Percentiles rank a stretch among this genome's conserved stretches.
Conservation (phyloP, 1,284 basidiomycete genomes). For the Omphalotus olearius region DNA sequence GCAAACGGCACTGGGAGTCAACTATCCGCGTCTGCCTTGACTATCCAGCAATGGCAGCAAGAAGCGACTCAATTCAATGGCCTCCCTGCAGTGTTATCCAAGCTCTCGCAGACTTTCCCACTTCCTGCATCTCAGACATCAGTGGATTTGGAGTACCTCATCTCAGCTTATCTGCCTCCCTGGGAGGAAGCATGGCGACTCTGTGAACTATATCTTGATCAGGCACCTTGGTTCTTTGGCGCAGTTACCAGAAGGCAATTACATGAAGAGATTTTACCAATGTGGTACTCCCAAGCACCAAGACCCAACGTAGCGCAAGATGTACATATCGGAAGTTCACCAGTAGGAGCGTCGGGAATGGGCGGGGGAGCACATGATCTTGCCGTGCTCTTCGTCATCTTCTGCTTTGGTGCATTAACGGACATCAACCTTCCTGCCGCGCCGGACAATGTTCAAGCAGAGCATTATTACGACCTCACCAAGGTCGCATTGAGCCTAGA, state of each 20-base stretch:
- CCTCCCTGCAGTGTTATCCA: conserved; percentile 31
- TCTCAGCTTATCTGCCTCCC: conserved; percentile 48
- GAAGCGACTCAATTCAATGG: conserved; percentile 10
- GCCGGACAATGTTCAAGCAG: conserved; percentile 46
- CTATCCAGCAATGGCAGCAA: conserved; percentile 9
- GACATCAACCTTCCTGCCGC: conserved; percentile 46
- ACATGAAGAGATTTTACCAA: conserved; percentile 58
- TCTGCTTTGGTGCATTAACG: conserved; percentile 54
- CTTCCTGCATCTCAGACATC: conserved; percentile 31
- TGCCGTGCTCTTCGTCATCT: conserved; percentile 51
- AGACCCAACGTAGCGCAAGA: conserved; percentile 19
- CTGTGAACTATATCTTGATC: conserved; percentile 61
- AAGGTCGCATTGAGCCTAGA: conserved; percentile 61
- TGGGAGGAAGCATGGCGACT: conserved; percentile 53
- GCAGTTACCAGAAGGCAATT: conserved; percentile 59
- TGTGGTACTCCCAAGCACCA: conserved; percentile 58
- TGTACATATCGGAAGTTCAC: conserved; percentile 1
- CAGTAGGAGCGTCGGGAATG: conserved; percentile 13
- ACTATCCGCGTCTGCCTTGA: neutral
- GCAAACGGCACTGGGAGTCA: neutral
- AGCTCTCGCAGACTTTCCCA: conserved; percentile 52
- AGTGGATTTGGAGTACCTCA: conserved; percentile 42
- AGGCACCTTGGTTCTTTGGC: conserved; percentile 74
- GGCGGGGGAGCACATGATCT: conserved; percentile 46
- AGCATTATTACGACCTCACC: conserved; percentile 50